Evolutionary conservation across 1,284 basidiomycete genomes (phyloP), one percentile per base, ranked within the genome.

Genomic region (Ceratobasidium theobromae): DNA sequence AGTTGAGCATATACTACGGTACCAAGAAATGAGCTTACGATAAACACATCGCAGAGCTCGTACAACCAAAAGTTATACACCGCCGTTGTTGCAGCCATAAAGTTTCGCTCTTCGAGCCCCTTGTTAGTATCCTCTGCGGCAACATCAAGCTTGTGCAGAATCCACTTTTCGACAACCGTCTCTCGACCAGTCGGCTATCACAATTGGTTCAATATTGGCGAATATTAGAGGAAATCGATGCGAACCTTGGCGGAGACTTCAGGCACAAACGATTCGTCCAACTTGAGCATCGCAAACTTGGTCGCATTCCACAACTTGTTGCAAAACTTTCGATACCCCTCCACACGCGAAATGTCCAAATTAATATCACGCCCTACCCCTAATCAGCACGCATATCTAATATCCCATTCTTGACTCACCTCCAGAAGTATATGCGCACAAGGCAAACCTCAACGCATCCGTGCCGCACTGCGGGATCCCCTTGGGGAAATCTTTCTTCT

Each of bases 241-340:
- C 27, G 66, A 68, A 90, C 92, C 82, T 89, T 86, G 21, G 85
- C 79, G 14, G 82, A 81, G 1, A 85, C 79, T 69, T 85, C 81
- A 28, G 95, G 93, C 27, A 89, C 84, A 73, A 96, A 98, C 35
- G 81, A 77, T 62, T 86, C 86, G 69, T 94, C 94, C 40, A 98
- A 80, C 79, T 95, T 95, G 76, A 96, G 85, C 87, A 98, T 93
- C 28, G 95, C 96, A 73, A 99, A 99, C 77, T 96, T 96, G 67
- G 95, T 99, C 0, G 97, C 97, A 76, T 99, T 99, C 85, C 97
- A 99, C 30, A 99, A 88, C 82, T 99, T 99, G 82, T 99, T 99
- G 81, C 97, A 99, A 82, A 98, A 97, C 78, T 99, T 99, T 76
- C 97, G 87, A 79, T 99, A 99, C 4, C 96, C 96, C 79, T 99